Percentiles rank a stretch among this genome's conserved stretches.
Evolutionary conservation across 495 filamentous ascomycete species (phyloP).

Genomic region (Hyaloscypha bicolor): DNA sequence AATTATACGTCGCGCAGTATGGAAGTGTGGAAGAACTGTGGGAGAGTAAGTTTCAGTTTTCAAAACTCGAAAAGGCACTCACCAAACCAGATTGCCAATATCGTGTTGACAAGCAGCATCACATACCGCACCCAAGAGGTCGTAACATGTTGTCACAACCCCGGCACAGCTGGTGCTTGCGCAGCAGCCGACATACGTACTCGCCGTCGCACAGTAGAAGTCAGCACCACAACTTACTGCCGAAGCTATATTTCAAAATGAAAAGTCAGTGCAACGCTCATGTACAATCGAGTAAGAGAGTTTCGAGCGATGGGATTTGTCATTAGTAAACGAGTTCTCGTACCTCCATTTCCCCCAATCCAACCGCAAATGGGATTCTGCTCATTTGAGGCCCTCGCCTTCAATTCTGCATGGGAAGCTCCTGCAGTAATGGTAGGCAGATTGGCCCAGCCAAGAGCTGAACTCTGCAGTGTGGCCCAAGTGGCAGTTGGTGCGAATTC

Average conservation of each 20-base stretch:
- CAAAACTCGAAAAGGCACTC: neutral
- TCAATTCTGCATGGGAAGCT: no score
- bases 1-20: constrained; percentile 9
- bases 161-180: neutral
- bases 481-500: no score
- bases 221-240: no score
- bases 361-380: neutral
- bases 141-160: neutral
- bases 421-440: no score
- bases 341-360: neutral
- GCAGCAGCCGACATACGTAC: neutral
- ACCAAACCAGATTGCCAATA: neutral
- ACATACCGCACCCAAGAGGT: neutral
- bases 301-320: no score
- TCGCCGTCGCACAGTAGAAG: no score
- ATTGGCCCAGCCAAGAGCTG: no score
- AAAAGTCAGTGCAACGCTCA: no score
- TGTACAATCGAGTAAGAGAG: no score
- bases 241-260: no score
- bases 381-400: neutral
- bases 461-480: no score
- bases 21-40: neutral
- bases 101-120: neutral
- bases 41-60: neutral
- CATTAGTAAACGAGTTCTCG: neutral